Evolutionary conservation across 2,329 filamentous ascomycete species (phyloP).

Genomic region (Phialemonium atrogriseum): DNA sequence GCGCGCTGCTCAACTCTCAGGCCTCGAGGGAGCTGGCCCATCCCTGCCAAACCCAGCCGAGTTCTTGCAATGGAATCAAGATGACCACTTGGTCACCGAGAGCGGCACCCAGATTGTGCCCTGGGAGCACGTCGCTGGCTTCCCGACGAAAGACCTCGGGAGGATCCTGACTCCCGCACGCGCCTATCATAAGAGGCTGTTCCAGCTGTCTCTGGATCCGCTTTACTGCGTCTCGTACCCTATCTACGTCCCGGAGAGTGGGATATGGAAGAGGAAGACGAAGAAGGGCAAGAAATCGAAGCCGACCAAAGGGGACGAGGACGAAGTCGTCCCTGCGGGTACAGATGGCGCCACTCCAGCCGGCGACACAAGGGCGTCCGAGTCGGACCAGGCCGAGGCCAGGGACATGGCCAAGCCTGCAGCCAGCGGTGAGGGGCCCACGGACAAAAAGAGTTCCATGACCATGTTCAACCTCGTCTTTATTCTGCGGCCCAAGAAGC

Average conservation of each 20-base stretch:
- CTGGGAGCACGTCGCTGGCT: conserved; percentile 67
- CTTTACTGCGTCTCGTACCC: conserved; percentile 76
- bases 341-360: conserved; percentile 12
- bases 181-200: conserved; percentile 71
- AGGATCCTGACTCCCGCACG: conserved; percentile 69
- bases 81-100: conserved; percentile 47
- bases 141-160: conserved; percentile 69
- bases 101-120: conserved; percentile 51
- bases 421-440: conserved; percentile 36
- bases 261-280: conserved; percentile 64
- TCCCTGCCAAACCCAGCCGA: conserved; percentile 27
- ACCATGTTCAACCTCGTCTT: conserved; percentile 98
- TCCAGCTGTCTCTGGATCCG: conserved; percentile 75
- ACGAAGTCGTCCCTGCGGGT: conserved; percentile 14
- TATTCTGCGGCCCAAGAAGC: conserved; percentile 69
- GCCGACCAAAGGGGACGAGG: conserved; percentile 20
- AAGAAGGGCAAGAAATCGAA: conserved; percentile 30
- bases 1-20: conserved; percentile 29
- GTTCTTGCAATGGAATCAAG: conserved; percentile 37
- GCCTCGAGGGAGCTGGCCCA: conserved; percentile 18
- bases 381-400: conserved; percentile 21
- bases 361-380: conserved; percentile 15
- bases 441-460: conserved; percentile 64
- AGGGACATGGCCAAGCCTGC: conserved; percentile 20
- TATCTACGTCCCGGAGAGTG: conserved; percentile 71